These are phyloP conservation scores for Ustilago nuda DNA, from an alignment of 1,284 basidiomycete genomes.

Conservation along the genomic window DNA sequence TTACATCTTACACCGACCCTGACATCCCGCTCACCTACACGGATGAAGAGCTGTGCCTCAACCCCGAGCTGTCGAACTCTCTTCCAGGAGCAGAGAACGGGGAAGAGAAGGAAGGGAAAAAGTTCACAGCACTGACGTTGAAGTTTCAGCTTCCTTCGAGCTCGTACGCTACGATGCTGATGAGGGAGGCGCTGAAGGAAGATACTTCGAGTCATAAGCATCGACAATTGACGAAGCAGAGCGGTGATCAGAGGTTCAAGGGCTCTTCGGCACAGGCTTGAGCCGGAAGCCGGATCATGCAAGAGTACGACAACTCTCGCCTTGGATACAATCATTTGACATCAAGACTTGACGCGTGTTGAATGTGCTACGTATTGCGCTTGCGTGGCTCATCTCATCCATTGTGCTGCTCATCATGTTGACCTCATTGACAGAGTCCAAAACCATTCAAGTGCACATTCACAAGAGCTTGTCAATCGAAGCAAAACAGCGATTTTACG, in stretches of 20 bases:
- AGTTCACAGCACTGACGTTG: slow-evolving; percentile 61
- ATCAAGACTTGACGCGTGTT: background rate
- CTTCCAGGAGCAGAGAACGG: background rate
- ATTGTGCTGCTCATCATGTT: no score
- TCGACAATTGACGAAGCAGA: slow-evolving; percentile 48
- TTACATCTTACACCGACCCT: slow-evolving; percentile 90
- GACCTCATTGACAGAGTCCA: background rate
- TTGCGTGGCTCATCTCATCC: no score
- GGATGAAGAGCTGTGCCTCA: slow-evolving; percentile 85
- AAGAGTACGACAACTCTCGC: background rate
- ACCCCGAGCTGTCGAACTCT: slow-evolving; percentile 10
- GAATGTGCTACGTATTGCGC: background rate
- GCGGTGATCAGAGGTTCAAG: slow-evolving; percentile 55
- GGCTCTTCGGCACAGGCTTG: slow-evolving; percentile 9
- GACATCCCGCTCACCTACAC: slow-evolving; percentile 89
- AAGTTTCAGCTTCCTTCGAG: slow-evolving; percentile 61
- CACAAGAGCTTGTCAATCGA: background rate
- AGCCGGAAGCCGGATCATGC: background rate
- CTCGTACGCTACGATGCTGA: slow-evolving; percentile 66
- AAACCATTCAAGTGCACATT: no score
- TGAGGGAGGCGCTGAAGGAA: slow-evolving; percentile 65
- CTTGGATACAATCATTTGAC: background rate
- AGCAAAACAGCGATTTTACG: slow-evolving; percentile 3
- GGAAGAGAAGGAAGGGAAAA: background rate
- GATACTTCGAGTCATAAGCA: slow-evolving; percentile 63